These are phyloP conservation scores for Raddia distichophylla DNA, from an alignment of 176 grass and related monocot genomes.

Conservation along the genomic window DNA sequence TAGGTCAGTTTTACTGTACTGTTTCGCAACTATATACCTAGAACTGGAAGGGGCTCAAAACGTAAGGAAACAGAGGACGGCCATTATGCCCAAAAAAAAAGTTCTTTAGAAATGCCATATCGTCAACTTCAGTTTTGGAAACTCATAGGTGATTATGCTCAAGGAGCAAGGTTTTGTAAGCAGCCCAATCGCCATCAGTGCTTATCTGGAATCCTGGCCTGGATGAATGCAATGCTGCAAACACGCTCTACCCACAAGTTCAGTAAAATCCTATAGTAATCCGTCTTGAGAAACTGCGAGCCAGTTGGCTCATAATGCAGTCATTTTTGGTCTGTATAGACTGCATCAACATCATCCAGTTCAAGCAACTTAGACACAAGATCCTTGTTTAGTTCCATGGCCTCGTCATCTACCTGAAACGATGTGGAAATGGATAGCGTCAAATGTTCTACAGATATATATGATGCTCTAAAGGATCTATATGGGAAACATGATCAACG, in stretches of 20 bases:
- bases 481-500: neutral
- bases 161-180: neutral
- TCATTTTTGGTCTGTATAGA: constrained; percentile 92
- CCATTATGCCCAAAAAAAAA: neutral
- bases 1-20: neutral
- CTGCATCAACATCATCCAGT: constrained; percentile 94
- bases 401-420: constrained; percentile 80
- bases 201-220: neutral
- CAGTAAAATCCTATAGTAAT: neutral
- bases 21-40: constrained; percentile 5
- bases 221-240: neutral
- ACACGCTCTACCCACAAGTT: neutral
- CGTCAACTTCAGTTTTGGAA: neutral
- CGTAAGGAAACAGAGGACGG: neutral
- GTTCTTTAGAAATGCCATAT: neutral
- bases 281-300: neutral
- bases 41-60: neutral
- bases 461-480: neutral
- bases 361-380: constrained; percentile 87
- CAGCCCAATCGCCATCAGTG: neutral
- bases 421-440: neutral
- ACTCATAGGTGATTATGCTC: neutral
- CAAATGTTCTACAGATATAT: constrained; percentile 6
- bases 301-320: neutral
- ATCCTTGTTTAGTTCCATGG: constrained; percentile 92